A percentile compares a stretch with the other conserved stretches of the same genome.
Evolutionary conservation across 495 filamentous ascomycete genomes (phyloP).

Genomic region (Lophiostoma macrostomum): DNA sequence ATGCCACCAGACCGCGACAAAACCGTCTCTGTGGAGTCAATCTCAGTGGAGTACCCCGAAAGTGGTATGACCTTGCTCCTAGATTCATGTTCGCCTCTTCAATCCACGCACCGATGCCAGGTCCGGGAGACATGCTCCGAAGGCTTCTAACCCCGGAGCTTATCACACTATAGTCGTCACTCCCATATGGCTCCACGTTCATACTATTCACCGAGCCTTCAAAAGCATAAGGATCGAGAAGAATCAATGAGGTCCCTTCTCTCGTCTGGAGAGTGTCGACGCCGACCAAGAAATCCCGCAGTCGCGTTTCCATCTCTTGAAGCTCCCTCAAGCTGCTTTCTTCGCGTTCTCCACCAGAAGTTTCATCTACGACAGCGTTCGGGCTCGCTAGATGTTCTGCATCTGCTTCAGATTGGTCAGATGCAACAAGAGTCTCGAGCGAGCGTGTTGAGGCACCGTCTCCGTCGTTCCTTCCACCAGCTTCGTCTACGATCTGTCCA

Average conservation of each 20-base stretch:
- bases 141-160: conserved; percentile 2
- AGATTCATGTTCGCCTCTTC: too few species aligned
- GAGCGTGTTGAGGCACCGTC: conserved; percentile 11
- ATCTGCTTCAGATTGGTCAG: conserved; percentile 6
- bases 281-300: conserved; percentile 4
- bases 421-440: conserved; percentile 2
- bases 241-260: too few species aligned
- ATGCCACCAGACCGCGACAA: conserved; percentile 24
- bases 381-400: background rate
- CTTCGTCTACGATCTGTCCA: background rate
- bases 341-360: too few species aligned
- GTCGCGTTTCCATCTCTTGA: conserved; percentile 6
- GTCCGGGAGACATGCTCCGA: conserved; percentile 23
- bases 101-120: conserved; percentile 18
- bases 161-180: conserved; percentile 10
- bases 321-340: too few species aligned
- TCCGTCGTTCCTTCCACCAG: conserved; percentile 11
- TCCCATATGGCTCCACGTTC: conserved; percentile 11
- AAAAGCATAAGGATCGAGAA: background rate
- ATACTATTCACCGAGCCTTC: conserved; percentile 6
- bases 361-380: too few species aligned
- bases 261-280: conserved; percentile 2
- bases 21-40: conserved; percentile 25
- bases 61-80: conserved; percentile 14
- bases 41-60: conserved; percentile 13